Evolutionary conservation across 192 early-diverging fungal species (phyloP).

Genomic region (Coemansia sp.): DNA sequence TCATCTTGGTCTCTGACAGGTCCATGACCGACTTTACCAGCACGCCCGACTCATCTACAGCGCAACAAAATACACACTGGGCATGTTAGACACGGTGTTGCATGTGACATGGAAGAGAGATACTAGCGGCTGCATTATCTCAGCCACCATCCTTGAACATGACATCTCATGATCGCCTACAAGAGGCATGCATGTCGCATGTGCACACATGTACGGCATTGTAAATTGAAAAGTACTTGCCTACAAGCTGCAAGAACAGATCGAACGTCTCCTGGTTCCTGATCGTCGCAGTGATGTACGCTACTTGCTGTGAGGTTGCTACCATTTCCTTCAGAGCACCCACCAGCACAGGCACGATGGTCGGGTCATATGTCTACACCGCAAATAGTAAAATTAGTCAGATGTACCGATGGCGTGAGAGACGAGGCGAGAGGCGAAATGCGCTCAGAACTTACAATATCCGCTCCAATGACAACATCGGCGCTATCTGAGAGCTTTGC

Average conservation of each 20-base stretch:
- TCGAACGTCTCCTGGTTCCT: constrained; percentile 47
- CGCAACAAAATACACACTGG: not conserved
- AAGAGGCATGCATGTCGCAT: not conserved
- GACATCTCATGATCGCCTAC: not conserved
- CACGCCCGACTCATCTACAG: constrained; percentile 38
- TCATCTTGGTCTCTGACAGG: constrained; percentile 30
- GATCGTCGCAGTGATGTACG: constrained; percentile 38
- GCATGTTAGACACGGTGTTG: not conserved
- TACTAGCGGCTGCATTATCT: not conserved
- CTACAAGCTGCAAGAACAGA: constrained; percentile 32
- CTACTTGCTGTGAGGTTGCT: constrained; percentile 37
- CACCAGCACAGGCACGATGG: constrained; percentile 37
- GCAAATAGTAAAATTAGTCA: constrained; percentile 7
- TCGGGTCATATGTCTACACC: constrained; percentile 43
- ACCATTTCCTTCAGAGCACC: constrained; percentile 37
- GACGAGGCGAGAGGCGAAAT: not conserved
- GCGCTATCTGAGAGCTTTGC: constrained; percentile 11
- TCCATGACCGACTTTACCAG: constrained; percentile 47
- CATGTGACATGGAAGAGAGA: not conserved
- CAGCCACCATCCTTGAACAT: not conserved
- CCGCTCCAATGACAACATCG: constrained; percentile 51
- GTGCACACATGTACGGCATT: not conserved
- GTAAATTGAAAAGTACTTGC: constrained; percentile 11
- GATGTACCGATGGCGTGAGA: not conserved
- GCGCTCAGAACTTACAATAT: constrained; percentile 40